phyloP scores from a whole-genome alignment of 495 filamentous ascomycete species.

The Halenospora varia region DNA sequence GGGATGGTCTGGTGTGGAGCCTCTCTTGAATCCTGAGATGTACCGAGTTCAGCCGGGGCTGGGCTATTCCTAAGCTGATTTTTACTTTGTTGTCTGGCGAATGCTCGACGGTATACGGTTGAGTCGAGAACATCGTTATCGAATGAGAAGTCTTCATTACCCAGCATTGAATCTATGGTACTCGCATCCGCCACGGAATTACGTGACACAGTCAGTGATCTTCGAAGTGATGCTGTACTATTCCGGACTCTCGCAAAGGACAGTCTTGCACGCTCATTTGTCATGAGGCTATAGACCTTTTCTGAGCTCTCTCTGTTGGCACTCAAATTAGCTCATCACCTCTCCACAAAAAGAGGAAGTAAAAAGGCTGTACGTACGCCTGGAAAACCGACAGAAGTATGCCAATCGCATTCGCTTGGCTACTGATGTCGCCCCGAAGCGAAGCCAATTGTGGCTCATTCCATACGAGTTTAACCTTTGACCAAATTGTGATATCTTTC shows the following conservation, averaged over 20 bases:
- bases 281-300: background rate
- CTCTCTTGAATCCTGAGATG: too few species aligned
- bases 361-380: background rate
- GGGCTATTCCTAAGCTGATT: background rate
- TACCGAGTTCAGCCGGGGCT: too few species aligned
- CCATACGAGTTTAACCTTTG: background rate
- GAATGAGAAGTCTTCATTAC: conserved; percentile 4
- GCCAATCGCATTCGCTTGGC: conserved; percentile 2
- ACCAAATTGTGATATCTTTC: background rate
- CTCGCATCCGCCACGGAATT: too few species aligned
- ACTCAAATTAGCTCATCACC: too few species aligned
- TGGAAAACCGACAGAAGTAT: conserved; percentile 7
- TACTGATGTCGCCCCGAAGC: background rate
- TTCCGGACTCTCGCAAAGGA: background rate
- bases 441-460: conserved; percentile 2
- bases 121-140: conserved; percentile 4
- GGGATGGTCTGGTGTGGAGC: too few species aligned
- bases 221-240: background rate
- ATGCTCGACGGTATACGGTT: background rate
- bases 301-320: background rate
- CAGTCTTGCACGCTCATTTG: background rate
- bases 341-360: too few species aligned
- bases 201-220: too few species aligned
- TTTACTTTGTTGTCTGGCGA: conserved; percentile 3
- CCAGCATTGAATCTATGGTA: background rate